phyloP scores from a whole-genome alignment of 2,329 filamentous ascomycete species.

The Pseudogymnoascus sp. region DNA sequence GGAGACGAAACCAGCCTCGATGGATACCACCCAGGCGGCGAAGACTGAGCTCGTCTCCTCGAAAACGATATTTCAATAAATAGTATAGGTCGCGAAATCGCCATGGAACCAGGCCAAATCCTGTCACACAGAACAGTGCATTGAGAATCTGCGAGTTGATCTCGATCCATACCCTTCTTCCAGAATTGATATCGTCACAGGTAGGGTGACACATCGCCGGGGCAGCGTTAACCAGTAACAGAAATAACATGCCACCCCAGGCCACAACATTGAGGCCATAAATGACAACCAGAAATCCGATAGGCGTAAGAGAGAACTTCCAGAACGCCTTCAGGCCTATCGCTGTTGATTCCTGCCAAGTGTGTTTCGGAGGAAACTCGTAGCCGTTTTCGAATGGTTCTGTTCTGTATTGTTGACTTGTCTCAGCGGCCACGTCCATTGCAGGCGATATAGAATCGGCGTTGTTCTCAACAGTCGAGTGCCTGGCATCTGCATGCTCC shows the following conservation, averaged over 20 bases:
- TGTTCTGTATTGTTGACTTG: slow-evolving; percentile 21
- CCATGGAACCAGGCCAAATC: slow-evolving; percentile 79
- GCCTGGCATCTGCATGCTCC: slow-evolving; percentile 16
- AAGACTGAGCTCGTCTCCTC: slow-evolving; percentile 47
- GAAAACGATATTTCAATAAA: slow-evolving; percentile 56
- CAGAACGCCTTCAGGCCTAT: slow-evolving; percentile 57
- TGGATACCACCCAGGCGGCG: slow-evolving; percentile 68
- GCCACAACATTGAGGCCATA: slow-evolving; percentile 79
- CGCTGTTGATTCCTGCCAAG: slow-evolving; percentile 50
- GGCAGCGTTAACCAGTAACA: slow-evolving; percentile 69
- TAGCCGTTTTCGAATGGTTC: slow-evolving; percentile 54
- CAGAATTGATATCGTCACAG: slow-evolving; percentile 67
- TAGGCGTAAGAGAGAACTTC: slow-evolving; percentile 66
- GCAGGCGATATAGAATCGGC: neutral
- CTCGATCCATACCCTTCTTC: slow-evolving; percentile 79
- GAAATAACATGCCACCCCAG: slow-evolving; percentile 87
- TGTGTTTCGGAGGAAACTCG: slow-evolving; percentile 55
- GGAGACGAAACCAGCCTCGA: slow-evolving; percentile 66
- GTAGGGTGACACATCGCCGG: slow-evolving; percentile 65
- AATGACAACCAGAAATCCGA: slow-evolving; percentile 69
- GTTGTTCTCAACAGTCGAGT: slow-evolving; percentile 10
- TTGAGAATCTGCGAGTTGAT: slow-evolving; percentile 78
- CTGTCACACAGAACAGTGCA: slow-evolving; percentile 78
- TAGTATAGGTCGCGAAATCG: slow-evolving; percentile 74
- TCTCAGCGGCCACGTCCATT: neutral